A percentile compares a stretch with the other conserved stretches of the same genome.
phyloP scores from a whole-genome alignment of 1,139 yeast genomes.

The Sugiyamaella castrensis region DNA sequence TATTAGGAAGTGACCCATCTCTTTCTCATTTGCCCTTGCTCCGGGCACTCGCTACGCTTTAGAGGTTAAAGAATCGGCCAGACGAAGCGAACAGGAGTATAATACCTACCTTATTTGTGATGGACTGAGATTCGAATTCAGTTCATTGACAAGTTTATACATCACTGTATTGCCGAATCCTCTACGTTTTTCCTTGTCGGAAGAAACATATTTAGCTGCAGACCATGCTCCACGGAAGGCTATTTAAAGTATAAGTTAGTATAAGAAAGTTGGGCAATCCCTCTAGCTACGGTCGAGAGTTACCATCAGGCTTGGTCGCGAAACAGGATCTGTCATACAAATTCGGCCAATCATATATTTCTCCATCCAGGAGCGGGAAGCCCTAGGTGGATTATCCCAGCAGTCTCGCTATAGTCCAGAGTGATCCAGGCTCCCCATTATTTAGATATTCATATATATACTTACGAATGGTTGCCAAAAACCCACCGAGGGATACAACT shows the following conservation, averaged over 20 bases:
- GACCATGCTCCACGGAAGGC: slow-evolving; percentile 11
- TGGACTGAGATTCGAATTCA: slow-evolving; percentile 8
- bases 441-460: neutral
- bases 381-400: neutral
- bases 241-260: neutral
- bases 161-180: slow-evolving; percentile 4
- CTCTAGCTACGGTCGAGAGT: too few relatives aligned
- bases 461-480: slow-evolving; percentile 7
- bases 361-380: too few relatives aligned
- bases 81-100: neutral
- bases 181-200: slow-evolving; percentile 2
- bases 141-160: slow-evolving; percentile 3
- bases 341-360: too few relatives aligned
- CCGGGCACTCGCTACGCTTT: too few relatives aligned
- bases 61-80: too few relatives aligned
- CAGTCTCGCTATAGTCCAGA: too few relatives aligned
- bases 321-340: too few relatives aligned
- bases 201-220: neutral
- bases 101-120: slow-evolving; percentile 9
- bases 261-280: too few relatives aligned
- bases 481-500: slow-evolving; percentile 5
- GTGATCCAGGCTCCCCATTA: too few relatives aligned
- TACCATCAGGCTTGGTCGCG: too few relatives aligned
- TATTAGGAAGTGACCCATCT: too few relatives aligned
- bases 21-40: too few relatives aligned